These are phyloP conservation scores for Aspergillus egyptiacus DNA, from an alignment of 495 filamentous ascomycete species.

Conservation along the genomic window DNA sequence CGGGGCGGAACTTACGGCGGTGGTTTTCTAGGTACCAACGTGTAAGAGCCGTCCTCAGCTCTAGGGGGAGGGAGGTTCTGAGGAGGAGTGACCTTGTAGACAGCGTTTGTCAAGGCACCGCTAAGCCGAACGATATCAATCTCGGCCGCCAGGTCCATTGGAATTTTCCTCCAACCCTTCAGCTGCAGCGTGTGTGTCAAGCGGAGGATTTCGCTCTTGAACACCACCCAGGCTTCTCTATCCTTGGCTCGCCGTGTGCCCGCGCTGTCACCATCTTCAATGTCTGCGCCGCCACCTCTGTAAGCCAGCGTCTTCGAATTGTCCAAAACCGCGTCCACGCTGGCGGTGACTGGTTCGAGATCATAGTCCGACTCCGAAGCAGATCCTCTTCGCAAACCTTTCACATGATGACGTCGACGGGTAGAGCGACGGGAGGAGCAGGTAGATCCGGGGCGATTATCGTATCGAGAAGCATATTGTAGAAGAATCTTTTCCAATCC, in stretches of 20 bases:
- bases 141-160: conserved; percentile 61
- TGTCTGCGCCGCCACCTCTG: conserved; percentile 50
- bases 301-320: conserved; percentile 84
- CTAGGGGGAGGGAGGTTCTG: conserved; percentile 40
- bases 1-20: conserved; percentile 44
- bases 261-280: conserved; percentile 33
- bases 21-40: conserved; percentile 39
- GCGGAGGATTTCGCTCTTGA: conserved; percentile 87
- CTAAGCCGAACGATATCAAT: conserved; percentile 82
- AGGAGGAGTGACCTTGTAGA: conserved; percentile 89
- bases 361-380: conserved; percentile 82
- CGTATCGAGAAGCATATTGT: conserved; percentile 42
- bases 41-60: conserved; percentile 31
- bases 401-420: conserved; percentile 26
- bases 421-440: conserved; percentile 30
- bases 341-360: conserved; percentile 63
- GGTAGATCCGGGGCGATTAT: conserved; percentile 28
- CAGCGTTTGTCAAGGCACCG: conserved; percentile 90
- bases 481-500: conserved; percentile 61
- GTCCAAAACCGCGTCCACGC: conserved; percentile 73
- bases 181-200: conserved; percentile 82
- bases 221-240: conserved; percentile 64
- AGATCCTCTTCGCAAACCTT: conserved; percentile 36
- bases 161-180: conserved; percentile 82
- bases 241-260: conserved; percentile 53